These are phyloP conservation scores for Albatrellus ellisii DNA, from an alignment of 768 basidiomycete genomes.

Conservation along the genomic window DNA sequence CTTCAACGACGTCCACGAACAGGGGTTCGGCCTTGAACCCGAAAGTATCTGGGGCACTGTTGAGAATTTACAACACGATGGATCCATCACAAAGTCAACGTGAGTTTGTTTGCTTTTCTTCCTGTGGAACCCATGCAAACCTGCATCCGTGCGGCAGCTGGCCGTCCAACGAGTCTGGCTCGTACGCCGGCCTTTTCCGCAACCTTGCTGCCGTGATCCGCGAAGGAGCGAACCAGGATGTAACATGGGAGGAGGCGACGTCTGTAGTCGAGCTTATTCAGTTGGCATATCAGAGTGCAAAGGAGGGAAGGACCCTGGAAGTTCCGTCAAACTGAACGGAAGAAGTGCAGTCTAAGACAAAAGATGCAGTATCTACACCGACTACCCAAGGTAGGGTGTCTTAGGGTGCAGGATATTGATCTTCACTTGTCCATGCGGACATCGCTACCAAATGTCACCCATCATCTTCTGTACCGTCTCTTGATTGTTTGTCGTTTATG, in stretches of 20 bases:
- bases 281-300: slow-evolving; percentile 52
- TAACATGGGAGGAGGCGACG: slow-evolving; percentile 67
- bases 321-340: slow-evolving; percentile 14
- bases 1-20: slow-evolving; percentile 30
- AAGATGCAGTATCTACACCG: too few species aligned
- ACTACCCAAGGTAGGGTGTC: too few species aligned
- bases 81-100: slow-evolving; percentile 21
- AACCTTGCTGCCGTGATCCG: slow-evolving; percentile 55
- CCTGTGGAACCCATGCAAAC: not conserved
- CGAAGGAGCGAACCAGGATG: slow-evolving; percentile 34
- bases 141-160: slow-evolving; percentile 29
- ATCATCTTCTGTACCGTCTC: too few species aligned
- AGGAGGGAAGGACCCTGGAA: slow-evolving; percentile 37
- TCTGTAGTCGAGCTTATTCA: slow-evolving; percentile 69
- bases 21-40: slow-evolving; percentile 47
- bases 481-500: too few species aligned
- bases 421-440: too few species aligned
- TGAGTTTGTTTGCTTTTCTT: slow-evolving; percentile 16
- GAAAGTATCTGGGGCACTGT: slow-evolving; percentile 49
- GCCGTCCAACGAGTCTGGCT: slow-evolving; percentile 46
- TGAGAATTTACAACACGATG: slow-evolving; percentile 39
- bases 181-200: slow-evolving; percentile 47
- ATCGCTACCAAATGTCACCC: too few species aligned
- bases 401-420: too few species aligned
- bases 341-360: too few species aligned